Evolutionary conservation across 768 basidiomycete species (phyloP), one percentile per base, ranked within the genome.

Genomic region (Pilatotrama ljubarskyi): DNA sequence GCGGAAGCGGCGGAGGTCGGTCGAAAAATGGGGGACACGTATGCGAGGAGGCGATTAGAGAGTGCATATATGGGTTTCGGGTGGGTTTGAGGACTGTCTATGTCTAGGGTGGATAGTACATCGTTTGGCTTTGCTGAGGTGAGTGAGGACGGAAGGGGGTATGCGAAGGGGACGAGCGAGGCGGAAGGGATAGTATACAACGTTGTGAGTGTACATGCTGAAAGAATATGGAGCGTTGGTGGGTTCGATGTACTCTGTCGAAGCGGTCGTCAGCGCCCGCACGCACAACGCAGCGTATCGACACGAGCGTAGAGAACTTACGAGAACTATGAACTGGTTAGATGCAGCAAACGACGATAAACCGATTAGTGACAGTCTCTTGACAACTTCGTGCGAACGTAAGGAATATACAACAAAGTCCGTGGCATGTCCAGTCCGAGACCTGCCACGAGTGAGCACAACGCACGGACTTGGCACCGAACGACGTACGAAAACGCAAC

Each of bases 41-140:
- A 89, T 4, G 85, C 87, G 14, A 91, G 76, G 24, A 91, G 80
- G 10, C 88, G 84, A 36, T 78, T 72, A 13, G 85, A 85, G 18
- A 88, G 75, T 3, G 85, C 77, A 68, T 83, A 89, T 10, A 87
- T 72, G 1, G 89, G 83, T n/a, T 65, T 72, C 58, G 25, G 65
- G 13, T 43, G 48, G 54, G 38, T 35, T 13, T 48, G 43, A 25
- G 40, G 46, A 35, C 5, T 40, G 52, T 69, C 63, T 73, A 76
- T 65, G 60, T 64, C 68, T 67, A 72, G 64, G 75, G 72, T 63
- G 74, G 70, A 75, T 80, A 42, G 18, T 57, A 78, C 74, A 76
- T 64, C 63, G 50, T 58, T 56, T 66, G 68, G 71, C 68, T 72
- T 74, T 77, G 63, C 68, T 64, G 66, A 58, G 72, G 72, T 71